Evolutionary conservation across 768 basidiomycete species (phyloP), one percentile per base, ranked within the genome.

Genomic region (Infundibulicybe gibba): DNA sequence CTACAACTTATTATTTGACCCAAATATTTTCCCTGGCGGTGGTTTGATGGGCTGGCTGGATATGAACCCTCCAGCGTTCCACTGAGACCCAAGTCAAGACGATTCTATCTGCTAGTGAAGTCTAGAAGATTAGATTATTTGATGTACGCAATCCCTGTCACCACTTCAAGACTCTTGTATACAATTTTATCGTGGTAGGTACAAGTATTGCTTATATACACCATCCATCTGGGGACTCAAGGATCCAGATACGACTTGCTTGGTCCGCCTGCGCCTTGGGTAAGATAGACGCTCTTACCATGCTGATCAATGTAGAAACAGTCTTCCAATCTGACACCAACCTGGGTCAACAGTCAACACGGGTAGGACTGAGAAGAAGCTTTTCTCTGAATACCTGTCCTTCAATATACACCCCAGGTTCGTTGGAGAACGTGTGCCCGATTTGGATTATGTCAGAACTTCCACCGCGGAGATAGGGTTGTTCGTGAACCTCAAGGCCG

Each of bases 261-360:
- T 19, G 71, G 77, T 5, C 82, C 85, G 8, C 87, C 87, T 17
- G 82, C 78, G 12, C 73, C 77, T 17, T 66, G 76, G 1, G 87
- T 91, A 21, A 92, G 71, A 63, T 78, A 79, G 25, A 75, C 65
- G 0, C 81, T 67, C 1, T 49, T 54, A 0, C 87, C 86, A n/a
- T 64, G 56, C 8, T 74, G 68, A 45, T 74, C 60, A 47, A 92
- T 75, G 54, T 77, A 84, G 57, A 89, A 85, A 57, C 90, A 93
- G 56, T 94, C 92, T 60, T 94, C 90, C 44, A 94, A 64, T 38
- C 90, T 77, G 14, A 93, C 76, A 1, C 91, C 90, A 20, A 90
- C 74, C 83, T 86, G 47, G 8, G 49, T 50, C 43, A 54, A 10
- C 14, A 14, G 6, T n/a, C 35, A 38, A 10, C 35, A 19, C 3